phyloP scores from a whole-genome alignment of 768 basidiomycete species.

The Trametes punicea region DNA sequence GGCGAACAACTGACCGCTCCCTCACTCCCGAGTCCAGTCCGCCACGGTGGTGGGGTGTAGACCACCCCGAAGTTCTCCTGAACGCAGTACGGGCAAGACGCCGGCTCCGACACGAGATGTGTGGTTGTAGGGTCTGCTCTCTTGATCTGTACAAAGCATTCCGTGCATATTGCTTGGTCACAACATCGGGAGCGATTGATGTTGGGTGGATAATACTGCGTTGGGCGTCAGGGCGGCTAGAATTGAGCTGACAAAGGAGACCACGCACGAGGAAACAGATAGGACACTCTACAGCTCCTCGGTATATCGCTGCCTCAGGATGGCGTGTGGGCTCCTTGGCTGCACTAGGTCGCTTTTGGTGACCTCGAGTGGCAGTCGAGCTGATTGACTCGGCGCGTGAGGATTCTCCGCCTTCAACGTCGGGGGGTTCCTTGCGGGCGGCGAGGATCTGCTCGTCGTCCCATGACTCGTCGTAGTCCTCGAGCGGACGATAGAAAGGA shows the following conservation, averaged over 20 bases:
- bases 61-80: conserved; percentile 96
- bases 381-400: conserved; percentile 43
- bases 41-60: conserved; percentile 80
- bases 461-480: conserved; percentile 90
- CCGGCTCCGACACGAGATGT: conserved; percentile 93
- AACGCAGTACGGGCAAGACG: conserved; percentile 96
- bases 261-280: conserved; percentile 91
- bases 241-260: conserved; percentile 21
- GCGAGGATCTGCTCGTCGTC: conserved; percentile 84
- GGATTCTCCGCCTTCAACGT: conserved; percentile 45
- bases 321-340: conserved; percentile 62
- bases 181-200: conserved; percentile 98
- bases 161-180: conserved; percentile 97
- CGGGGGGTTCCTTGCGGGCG: conserved; percentile 64
- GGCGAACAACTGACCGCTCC: conserved; percentile 49
- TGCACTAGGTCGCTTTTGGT: conserved; percentile 52
- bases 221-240: conserved; percentile 1
- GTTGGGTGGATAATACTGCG: conserved; percentile 93
- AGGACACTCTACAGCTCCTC: conserved; percentile 89
- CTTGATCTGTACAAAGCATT: conserved; percentile 99
- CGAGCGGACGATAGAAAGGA: conserved; percentile 94
- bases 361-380: conserved; percentile 35
- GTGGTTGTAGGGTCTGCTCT: conserved; percentile 92
- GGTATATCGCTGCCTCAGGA: conserved; percentile 79
- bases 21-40: conserved; percentile 74